These are phyloP conservation scores for Phanerochaete carnosa DNA, from an alignment of 768 basidiomycete species.

Conservation along the genomic window DNA sequence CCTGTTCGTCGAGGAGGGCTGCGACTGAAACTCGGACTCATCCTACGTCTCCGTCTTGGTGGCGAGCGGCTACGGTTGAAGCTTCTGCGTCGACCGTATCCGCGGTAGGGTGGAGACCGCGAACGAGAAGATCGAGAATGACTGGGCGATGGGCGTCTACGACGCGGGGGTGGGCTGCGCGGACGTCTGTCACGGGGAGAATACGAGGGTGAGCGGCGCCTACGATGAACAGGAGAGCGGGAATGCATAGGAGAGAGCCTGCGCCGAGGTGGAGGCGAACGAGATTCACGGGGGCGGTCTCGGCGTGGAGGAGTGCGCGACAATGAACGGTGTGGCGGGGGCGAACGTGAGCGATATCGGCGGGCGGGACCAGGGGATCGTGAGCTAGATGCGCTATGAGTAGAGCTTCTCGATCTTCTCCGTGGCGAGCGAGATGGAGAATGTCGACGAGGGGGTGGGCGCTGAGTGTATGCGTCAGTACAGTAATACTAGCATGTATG, in stretches of 20 bases:
- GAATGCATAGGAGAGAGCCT: conserved; percentile 30
- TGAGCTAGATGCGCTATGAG: conserved; percentile 38
- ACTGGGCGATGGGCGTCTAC: conserved; percentile 28
- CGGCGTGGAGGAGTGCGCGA: conserved; percentile 16
- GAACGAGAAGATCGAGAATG: conserved; percentile 20
- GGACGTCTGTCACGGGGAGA: conserved; percentile 32
- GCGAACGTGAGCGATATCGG: conserved; percentile 29
- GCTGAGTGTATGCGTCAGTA: conserved; percentile 6
- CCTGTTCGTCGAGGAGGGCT: conserved; percentile 23
- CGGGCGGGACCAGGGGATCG: conserved; percentile 10
- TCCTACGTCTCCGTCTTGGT: conserved; percentile 8
- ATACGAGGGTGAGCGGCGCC: conserved; percentile 44
- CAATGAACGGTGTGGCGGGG: conserved; percentile 13
- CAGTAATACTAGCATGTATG: background rate
- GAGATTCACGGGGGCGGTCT: conserved; percentile 30
- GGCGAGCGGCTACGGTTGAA: conserved; percentile 10
- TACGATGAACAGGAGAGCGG: conserved; percentile 36
- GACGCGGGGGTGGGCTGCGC: conserved; percentile 46
- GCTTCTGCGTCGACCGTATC: conserved; percentile 11
- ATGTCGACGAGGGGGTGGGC: conserved; percentile 16
- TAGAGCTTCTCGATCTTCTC: conserved; percentile 44
- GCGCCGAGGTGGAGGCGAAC: conserved; percentile 20
- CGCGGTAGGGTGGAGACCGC: conserved; percentile 20
- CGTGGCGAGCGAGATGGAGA: conserved; percentile 17
- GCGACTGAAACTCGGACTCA: conserved; percentile 20